These are phyloP conservation scores for Alectoria sarmentosa DNA, from an alignment of 495 filamentous ascomycete genomes.

Conservation along the genomic window DNA sequence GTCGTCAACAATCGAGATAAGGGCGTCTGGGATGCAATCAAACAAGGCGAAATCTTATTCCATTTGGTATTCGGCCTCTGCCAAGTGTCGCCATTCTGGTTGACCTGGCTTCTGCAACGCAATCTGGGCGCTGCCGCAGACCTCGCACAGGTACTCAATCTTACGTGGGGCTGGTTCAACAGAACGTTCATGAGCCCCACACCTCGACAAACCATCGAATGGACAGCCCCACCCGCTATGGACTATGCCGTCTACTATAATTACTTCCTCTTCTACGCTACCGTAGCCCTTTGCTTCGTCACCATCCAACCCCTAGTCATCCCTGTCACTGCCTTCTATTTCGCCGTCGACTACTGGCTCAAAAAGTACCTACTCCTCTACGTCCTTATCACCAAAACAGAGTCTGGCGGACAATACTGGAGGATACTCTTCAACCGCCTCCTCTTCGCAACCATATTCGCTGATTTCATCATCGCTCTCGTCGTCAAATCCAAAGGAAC, in stretches of 20 bases:
- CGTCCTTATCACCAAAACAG: slow-evolving; percentile 91
- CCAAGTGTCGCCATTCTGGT: slow-evolving; percentile 82
- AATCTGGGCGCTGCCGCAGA: slow-evolving; percentile 89
- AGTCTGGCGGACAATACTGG: slow-evolving; percentile 95
- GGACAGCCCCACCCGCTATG: slow-evolving; percentile 86
- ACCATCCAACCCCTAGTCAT: slow-evolving; percentile 84
- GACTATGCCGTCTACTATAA: slow-evolving; percentile 98
- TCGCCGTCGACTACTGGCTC: slow-evolving; percentile 74
- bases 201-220: slow-evolving; percentile 85
- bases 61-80: slow-evolving; percentile 64
- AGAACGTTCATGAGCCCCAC: slow-evolving; percentile 82
- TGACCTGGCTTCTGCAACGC: slow-evolving; percentile 85
- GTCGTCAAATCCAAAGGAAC: slow-evolving; percentile 54
- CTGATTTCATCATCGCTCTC: slow-evolving; percentile 72
- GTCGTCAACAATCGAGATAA: slow-evolving; percentile 51
- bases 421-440: slow-evolving; percentile 84
- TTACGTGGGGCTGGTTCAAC: slow-evolving; percentile 73
- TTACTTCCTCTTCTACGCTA: slow-evolving; percentile 87
- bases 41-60: slow-evolving; percentile 50
- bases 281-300: slow-evolving; percentile 79
- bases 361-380: slow-evolving; percentile 96
- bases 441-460: slow-evolving; percentile 71
- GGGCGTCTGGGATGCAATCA: slow-evolving; percentile 61
- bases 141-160: slow-evolving; percentile 71
- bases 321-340: slow-evolving; percentile 87